Evolutionary conservation across 331 rosid genomes (phyloP).

Genomic region (Pyrus hybrid): DNA sequence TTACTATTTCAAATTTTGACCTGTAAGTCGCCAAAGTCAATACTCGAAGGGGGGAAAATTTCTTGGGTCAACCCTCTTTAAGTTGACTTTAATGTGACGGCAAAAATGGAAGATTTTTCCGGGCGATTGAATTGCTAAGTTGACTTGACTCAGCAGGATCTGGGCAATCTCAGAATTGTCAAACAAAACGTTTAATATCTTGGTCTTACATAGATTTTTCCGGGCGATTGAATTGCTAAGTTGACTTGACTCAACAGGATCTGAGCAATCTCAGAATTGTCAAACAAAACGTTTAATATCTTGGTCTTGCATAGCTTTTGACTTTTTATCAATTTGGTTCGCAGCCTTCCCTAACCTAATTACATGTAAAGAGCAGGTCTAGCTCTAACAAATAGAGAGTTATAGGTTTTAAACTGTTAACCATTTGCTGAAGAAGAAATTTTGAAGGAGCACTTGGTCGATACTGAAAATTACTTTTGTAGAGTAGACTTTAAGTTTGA

Average conservation of each 20-base stretch:
- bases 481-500: neutral
- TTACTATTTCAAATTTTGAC: neutral
- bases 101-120: neutral
- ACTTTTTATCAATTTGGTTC: neutral
- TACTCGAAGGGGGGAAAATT: neutral
- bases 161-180: neutral
- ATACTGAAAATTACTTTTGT: neutral
- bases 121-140: neutral
- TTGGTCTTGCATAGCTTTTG: neutral
- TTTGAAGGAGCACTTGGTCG: neutral
- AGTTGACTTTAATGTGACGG: neutral
- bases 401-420: neutral
- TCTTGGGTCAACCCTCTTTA: neutral
- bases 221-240: too few relatives aligned
- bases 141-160: slow-evolving; percentile 30
- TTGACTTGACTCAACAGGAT: too few relatives aligned
- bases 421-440: neutral
- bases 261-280: too few relatives aligned
- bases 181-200: neutral
- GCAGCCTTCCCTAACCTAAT: neutral
- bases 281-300: too few relatives aligned
- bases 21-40: neutral
- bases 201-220: too few relatives aligned
- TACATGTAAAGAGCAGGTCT: neutral
- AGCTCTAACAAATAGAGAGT: neutral